Base-by-base conservation (phyloP, 495 filamentous ascomycete genomes). In the Hypoxylon perforatum region DNA sequence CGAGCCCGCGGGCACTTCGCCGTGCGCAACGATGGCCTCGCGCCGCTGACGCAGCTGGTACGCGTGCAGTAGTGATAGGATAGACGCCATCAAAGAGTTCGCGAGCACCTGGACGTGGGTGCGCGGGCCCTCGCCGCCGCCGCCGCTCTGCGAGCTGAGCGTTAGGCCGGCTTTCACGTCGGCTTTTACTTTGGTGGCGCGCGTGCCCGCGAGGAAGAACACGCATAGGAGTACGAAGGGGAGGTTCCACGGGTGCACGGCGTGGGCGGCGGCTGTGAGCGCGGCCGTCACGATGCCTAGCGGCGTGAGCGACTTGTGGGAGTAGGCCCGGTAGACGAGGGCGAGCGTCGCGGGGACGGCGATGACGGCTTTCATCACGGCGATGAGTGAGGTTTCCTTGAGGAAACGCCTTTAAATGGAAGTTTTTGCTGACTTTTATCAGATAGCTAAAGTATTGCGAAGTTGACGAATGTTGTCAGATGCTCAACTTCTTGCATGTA, bases 31-130 rank as follows among this genome's bases (percentile, higher is more conserved):
- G n/a, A 76, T 63, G 8, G 66, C 54, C 3, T 76, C 72, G 54
- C 75, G 65, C 63, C 84, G 81, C 12, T 67, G 48, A 53, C 72
- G 71, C n/a, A 94, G 80, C 51, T 90, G 83, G 65, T 86, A 87
- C 6, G 88, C 78, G 73, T 97, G 91, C 3, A 93, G 75, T 1
- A 96, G 76, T 15, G 87, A 84, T 36, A 97, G 80, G 9, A 92
- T 75, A 18, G 90, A 91, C 14, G 92, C 93, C 18, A 91, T 88
- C 49, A 89, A 73, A 5, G 92, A 95, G 76, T 97, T 99, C 28
- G 92, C 92, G 12, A 97, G 78, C 9, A 99, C 95, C 82, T 99
- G 95, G 51, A 94, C 80, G 75, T 95, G 90, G 4, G 87, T 96
- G 15, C 95, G 84, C 3, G 91, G 83, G 4, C 90, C 91, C 75